These are phyloP conservation scores for Daldinia caldariorum DNA, from an alignment of 495 filamentous ascomycete genomes.

Conservation along the genomic window DNA sequence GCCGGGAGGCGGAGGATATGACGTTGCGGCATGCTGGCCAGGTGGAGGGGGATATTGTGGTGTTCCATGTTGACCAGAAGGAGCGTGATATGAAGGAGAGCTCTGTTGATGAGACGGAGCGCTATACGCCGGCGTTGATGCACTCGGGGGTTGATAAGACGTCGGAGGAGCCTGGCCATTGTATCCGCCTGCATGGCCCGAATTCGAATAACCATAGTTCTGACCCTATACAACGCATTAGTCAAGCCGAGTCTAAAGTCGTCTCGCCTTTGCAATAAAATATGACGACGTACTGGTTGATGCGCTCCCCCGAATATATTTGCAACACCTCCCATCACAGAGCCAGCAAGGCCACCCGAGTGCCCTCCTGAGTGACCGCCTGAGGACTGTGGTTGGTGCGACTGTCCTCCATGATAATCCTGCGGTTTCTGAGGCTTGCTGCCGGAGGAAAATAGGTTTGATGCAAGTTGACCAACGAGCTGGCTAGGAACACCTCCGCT, in stretches of 20 bases:
- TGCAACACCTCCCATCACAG: slow-evolving; percentile 56
- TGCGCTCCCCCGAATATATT: slow-evolving; percentile 55
- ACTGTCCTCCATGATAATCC: slow-evolving; percentile 50
- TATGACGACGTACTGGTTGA: slow-evolving; percentile 41
- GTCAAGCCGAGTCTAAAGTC: slow-evolving; percentile 25
- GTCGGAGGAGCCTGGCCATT: slow-evolving; percentile 60
- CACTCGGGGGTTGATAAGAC: slow-evolving; percentile 55
- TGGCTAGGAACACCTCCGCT: slow-evolving; percentile 53
- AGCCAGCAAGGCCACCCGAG: slow-evolving; percentile 53
- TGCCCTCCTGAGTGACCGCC: slow-evolving; percentile 34
- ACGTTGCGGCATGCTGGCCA: slow-evolving; percentile 42
- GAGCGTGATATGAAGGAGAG: slow-evolving; percentile 40
- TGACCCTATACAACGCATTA: slow-evolving; percentile 45
- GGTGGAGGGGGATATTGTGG: slow-evolving; percentile 43
- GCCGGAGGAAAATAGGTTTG: slow-evolving; percentile 56
- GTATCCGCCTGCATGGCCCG: slow-evolving; percentile 55
- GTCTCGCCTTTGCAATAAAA: slow-evolving; percentile 1
- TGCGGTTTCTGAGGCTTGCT: slow-evolving; percentile 52
- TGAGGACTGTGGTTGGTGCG: slow-evolving; percentile 40
- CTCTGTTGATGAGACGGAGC: slow-evolving; percentile 46
- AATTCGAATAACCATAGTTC: slow-evolving; percentile 64
- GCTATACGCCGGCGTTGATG: slow-evolving; percentile 45
- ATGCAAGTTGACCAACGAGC: slow-evolving; percentile 58
- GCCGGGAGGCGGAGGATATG: slow-evolving; percentile 38
- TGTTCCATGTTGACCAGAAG: slow-evolving; percentile 33